Conservation (phyloP, 2,329 filamentous ascomycete genomes). For the Apiospora koreana region DNA sequence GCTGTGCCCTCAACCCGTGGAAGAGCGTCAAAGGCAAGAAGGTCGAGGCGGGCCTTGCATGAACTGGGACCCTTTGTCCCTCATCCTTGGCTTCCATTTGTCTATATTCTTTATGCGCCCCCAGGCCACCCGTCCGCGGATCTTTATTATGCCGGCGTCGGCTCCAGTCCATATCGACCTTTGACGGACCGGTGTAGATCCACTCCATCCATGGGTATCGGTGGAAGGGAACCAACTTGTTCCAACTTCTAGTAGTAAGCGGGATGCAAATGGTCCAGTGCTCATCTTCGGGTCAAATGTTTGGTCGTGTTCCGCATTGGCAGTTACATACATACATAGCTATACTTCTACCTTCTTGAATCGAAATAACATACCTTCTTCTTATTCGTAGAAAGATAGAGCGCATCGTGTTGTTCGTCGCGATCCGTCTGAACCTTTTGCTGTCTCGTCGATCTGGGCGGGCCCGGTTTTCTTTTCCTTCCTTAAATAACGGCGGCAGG, state of each 20-base stretch:
- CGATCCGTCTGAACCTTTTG: neutral
- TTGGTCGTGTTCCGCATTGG: neutral
- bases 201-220: neutral
- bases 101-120: neutral
- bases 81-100: neutral
- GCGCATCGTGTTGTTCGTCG: neutral
- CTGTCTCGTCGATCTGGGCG: neutral
- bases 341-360: neutral
- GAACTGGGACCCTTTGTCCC: neutral
- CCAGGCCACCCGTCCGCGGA: neutral
- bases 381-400: neutral
- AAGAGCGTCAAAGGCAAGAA: slow-evolving; percentile 60
- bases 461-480: neutral
- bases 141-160: neutral
- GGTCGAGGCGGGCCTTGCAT: slow-evolving; percentile 11
- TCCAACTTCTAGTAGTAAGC: neutral
- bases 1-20: slow-evolving; percentile 49
- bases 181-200: neutral
- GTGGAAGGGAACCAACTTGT: neutral
- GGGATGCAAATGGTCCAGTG: neutral
- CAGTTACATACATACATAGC: neutral
- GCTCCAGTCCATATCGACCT: neutral
- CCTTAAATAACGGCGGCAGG: slow-evolving; percentile 1
- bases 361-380: neutral
- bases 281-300: neutral